Percentiles rank a stretch among this genome's conserved stretches.
Evolutionary conservation across 192 early-diverging fungal species (phyloP).

Genomic region (Coemansia sp.): DNA sequence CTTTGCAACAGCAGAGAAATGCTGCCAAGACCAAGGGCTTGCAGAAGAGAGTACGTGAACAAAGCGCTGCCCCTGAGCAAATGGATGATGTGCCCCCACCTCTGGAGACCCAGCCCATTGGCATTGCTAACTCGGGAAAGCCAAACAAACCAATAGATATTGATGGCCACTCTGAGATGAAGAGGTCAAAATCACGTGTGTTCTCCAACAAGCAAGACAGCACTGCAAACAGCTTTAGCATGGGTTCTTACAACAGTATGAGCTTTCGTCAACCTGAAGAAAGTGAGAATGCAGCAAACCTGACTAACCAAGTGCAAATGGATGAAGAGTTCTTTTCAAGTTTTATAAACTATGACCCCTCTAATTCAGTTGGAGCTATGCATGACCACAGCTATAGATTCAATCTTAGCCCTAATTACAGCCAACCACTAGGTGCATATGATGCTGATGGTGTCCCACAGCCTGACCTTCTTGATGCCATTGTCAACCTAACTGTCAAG

Average conservation of each 20-base stretch:
- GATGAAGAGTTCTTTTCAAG: slow-evolving; percentile 43
- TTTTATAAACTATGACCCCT: slow-evolving; percentile 33
- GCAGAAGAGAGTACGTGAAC: slow-evolving; percentile 9
- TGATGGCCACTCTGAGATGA: slow-evolving; percentile 10
- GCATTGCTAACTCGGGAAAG: background rate
- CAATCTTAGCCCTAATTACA: background rate
- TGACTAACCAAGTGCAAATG: background rate
- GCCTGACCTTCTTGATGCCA: slow-evolving; percentile 34
- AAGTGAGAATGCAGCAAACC: background rate
- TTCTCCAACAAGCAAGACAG: slow-evolving; percentile 7
- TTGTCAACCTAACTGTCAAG: slow-evolving; percentile 39
- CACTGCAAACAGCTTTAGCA: too few species aligned
- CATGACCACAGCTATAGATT: background rate
- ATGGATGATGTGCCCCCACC: background rate
- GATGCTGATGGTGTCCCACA: slow-evolving; percentile 11
- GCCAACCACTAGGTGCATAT: background rate
- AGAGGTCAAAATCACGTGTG: slow-evolving; percentile 25
- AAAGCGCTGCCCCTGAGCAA: background rate
- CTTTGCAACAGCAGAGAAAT: background rate
- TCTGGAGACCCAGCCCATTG: background rate
- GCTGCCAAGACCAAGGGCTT: background rate
- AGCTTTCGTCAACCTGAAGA: background rate
- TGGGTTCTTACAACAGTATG: background rate
- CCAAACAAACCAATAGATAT: background rate
- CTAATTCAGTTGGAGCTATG: background rate